These are phyloP conservation scores for Suillus sp. DNA, from an alignment of 768 basidiomycete species.

Conservation along the genomic window DNA sequence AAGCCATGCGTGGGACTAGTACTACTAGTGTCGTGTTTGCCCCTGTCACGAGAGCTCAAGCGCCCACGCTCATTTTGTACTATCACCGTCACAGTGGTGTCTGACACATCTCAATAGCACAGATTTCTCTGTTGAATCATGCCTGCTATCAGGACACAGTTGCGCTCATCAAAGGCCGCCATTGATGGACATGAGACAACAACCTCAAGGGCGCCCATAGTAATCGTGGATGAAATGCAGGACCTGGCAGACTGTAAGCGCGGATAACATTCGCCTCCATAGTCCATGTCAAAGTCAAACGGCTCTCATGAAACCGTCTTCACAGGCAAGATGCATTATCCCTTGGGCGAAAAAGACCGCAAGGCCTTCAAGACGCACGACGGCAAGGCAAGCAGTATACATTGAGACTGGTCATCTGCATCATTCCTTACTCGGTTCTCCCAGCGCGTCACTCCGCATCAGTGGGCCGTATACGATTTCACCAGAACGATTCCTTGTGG, in stretches of 20 bases:
- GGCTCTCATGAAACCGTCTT: neutral
- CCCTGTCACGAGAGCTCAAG: neutral
- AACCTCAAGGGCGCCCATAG: neutral
- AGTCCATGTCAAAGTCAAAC: no score
- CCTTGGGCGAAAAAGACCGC: conserved; percentile 18
- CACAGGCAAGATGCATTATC: conserved; percentile 20
- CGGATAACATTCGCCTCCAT: neutral
- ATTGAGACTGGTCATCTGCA: neutral
- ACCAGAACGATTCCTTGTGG: conserved; percentile 49
- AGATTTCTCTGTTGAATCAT: neutral
- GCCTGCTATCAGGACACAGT: conserved; percentile 7
- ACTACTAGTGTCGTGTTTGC: neutral
- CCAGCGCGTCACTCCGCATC: conserved; percentile 52
- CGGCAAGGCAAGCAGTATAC: conserved; percentile 30
- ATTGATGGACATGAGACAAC: neutral
- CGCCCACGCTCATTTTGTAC: neutral
- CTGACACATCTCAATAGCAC: neutral
- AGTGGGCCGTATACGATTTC: conserved; percentile 65
- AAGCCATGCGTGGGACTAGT: no score
- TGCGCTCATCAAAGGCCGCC: neutral
- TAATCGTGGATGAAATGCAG: conserved; percentile 3
- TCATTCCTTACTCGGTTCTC: conserved; percentile 21
- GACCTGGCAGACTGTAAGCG: conserved; percentile 13
- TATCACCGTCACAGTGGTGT: neutral
- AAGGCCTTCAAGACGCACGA: conserved; percentile 26